phyloP scores from a whole-genome alignment of 805 yeast genomes.

The Zygoascus ofunaensis region DNA sequence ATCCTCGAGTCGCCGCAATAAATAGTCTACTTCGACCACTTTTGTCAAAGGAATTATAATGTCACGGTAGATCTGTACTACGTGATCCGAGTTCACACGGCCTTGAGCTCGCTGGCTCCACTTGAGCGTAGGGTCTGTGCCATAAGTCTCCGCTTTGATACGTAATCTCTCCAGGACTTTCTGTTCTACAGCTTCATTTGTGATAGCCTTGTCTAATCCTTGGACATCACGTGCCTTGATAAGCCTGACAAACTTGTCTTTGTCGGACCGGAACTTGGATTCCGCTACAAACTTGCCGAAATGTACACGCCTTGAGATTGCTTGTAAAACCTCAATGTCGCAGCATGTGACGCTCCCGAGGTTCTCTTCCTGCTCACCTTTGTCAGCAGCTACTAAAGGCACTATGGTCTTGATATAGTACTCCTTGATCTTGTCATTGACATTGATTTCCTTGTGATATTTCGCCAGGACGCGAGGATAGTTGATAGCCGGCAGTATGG shows the following conservation, averaged over 20 bases:
- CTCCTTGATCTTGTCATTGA: conserved; percentile 57
- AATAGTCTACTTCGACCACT: conserved; percentile 88
- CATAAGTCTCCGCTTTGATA: conserved; percentile 77
- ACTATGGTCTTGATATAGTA: conserved; percentile 67
- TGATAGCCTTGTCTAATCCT: conserved; percentile 73
- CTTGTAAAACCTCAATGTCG: conserved; percentile 82
- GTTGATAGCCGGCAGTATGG: conserved; percentile 70
- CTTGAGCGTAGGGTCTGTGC: conserved; percentile 74
- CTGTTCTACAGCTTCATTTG: conserved; percentile 79
- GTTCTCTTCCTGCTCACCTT: conserved; percentile 74
- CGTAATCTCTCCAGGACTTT: conserved; percentile 70
- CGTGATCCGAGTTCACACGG: conserved; percentile 71
- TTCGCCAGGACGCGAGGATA: conserved; percentile 74
- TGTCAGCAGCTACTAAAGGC: conserved; percentile 57
- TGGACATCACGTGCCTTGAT: conserved; percentile 56
- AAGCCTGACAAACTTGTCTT: conserved; percentile 50
- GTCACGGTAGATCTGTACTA: conserved; percentile 77
- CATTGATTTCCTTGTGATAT: conserved; percentile 65
- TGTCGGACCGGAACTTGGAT: conserved; percentile 70
- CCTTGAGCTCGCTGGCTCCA: conserved; percentile 56
- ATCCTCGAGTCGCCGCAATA: conserved; percentile 72
- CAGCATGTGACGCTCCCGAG: conserved; percentile 76
- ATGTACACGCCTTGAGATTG: conserved; percentile 85
- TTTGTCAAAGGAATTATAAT: conserved; percentile 90
- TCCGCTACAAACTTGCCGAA: conserved; percentile 98